A percentile compares a stretch with the other conserved stretches of the same genome.
phyloP scores from a whole-genome alignment of 2,329 filamentous ascomycete genomes.

The Peltaster fructicola region DNA sequence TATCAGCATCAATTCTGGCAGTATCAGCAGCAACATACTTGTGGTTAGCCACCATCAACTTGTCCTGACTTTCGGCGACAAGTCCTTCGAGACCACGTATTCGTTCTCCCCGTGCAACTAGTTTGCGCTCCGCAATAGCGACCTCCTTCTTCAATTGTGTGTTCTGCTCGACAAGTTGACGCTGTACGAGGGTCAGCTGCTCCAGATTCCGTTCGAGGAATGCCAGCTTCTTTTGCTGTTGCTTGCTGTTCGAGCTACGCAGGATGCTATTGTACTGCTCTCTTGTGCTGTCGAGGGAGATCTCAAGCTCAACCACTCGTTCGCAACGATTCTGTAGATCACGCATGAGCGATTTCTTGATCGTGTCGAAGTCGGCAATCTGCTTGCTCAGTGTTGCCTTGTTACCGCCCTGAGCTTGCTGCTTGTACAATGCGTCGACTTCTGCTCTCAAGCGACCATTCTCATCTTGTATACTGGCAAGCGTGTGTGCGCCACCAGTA shows the following conservation, averaged over 20 bases:
- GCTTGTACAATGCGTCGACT: slow-evolving; percentile 65
- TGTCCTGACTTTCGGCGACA: slow-evolving; percentile 94
- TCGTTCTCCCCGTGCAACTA: slow-evolving; percentile 90
- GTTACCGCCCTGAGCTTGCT: slow-evolving; percentile 40
- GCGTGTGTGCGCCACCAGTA: slow-evolving; percentile 39
- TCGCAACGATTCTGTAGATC: slow-evolving; percentile 97
- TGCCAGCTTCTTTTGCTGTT: slow-evolving; percentile 99
- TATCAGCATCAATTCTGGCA: background rate
- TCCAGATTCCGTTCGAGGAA: slow-evolving; percentile 97
- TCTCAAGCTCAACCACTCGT: slow-evolving; percentile 89
- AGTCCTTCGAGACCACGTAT: slow-evolving; percentile 86
- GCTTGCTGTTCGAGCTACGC: slow-evolving; percentile 88
- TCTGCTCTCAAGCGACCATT: slow-evolving; percentile 64
- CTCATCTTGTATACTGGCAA: slow-evolving; percentile 62
- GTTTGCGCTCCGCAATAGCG: slow-evolving; percentile 90
- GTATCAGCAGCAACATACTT: slow-evolving; percentile 45
- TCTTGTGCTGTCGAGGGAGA: slow-evolving; percentile 87
- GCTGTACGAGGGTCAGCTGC: slow-evolving; percentile 90
- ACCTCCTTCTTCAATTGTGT: slow-evolving; percentile 96
- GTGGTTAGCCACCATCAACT: slow-evolving; percentile 91
- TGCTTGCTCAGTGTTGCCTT: slow-evolving; percentile 83
- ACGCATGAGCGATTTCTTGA: slow-evolving; percentile 99
- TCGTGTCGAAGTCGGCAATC: slow-evolving; percentile 94
- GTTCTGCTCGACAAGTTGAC: slow-evolving; percentile 96
- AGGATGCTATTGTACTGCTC: slow-evolving; percentile 99